Evolutionary conservation across 2,329 filamentous ascomycete genomes (phyloP), one percentile per base, ranked within the genome.

Genomic region (Monosporascus sp.): DNA sequence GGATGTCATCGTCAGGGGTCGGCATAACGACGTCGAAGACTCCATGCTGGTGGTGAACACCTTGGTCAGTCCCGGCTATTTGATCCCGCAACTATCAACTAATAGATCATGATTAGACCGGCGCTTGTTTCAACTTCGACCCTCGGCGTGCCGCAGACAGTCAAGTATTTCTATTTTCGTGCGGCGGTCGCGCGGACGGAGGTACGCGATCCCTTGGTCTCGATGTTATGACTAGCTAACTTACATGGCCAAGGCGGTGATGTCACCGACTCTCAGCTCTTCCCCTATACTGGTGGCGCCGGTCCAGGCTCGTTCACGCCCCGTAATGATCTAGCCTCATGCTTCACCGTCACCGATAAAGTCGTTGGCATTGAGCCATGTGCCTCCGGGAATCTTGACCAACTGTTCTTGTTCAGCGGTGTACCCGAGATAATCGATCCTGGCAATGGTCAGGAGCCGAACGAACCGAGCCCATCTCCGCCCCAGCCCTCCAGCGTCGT

Each of bases 61-160:
- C 3, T 65, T 80, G 59, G 74, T 75, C 58, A 55, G 68, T 62
- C 3, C 15, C 49, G 28, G 35, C 38, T 40, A 17, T 37, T 35
- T 31, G 14, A 5, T 35, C 8, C 7, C 5, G 24, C 14, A 7
- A 28, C 20, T 7, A 22, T 6, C 3, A 18, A 17, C 54, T 59
- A 53, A 58, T 45, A 28, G 35, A 26, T 24, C 44, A 1, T 57
- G 5, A 20, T 11, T 40, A 74, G 69, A 84, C 80, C 1, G 75
- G 82, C 63, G 80, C 80, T 44, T 84, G 81, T 61, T 69, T 82
- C 60, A 84, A 81, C 69, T 81, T 81, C 55, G 80, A 85, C 58
- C 73, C 75, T 5, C 72, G 80, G 47, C 72, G 79, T 28, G 65
- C 71, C 0, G 69, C 72, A 2, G 79, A 78, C 11, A 76, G 78